Percentiles rank a stretch among this genome's conserved stretches.
Conservation (phyloP, 306 rosid species). For the Benincasa hispida region DNA sequence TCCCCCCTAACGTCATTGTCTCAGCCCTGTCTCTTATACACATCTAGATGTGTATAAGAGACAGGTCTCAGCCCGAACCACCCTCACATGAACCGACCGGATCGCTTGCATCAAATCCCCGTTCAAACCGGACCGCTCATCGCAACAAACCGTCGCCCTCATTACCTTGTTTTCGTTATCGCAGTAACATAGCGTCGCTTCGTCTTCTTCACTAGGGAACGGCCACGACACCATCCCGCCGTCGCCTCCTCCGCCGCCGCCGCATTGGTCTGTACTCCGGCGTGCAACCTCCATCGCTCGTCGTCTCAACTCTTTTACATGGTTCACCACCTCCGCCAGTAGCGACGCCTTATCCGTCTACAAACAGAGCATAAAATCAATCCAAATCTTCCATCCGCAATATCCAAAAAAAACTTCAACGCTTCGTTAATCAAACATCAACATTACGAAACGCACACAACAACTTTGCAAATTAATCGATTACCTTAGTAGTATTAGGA, state of each 20-base stretch:
- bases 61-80: constrained; percentile 62
- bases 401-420: background rate
- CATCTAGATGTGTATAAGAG: no score
- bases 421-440: background rate
- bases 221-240: constrained; percentile 19
- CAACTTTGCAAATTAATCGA: background rate
- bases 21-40: no score
- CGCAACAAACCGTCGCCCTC: constrained; percentile 67
- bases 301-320: constrained; percentile 47
- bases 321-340: constrained; percentile 74
- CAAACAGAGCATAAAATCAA: background rate
- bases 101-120: constrained; percentile 46
- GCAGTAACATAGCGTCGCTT: constrained; percentile 41
- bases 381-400: background rate
- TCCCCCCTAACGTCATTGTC: constrained; percentile 75
- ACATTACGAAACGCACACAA: background rate
- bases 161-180: constrained; percentile 20
- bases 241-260: constrained; percentile 4
- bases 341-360: constrained; percentile 85
- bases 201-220: constrained; percentile 58
- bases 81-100: constrained; percentile 37
- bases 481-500: constrained; percentile 57
- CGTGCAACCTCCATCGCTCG: constrained; percentile 34
- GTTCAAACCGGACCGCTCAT: constrained; percentile 64
- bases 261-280: constrained; percentile 9